A percentile compares a stretch with the other conserved stretches of the same genome.
Conservation (phyloP, 306 rosid genomes). For the Cicer bijugum region DNA sequence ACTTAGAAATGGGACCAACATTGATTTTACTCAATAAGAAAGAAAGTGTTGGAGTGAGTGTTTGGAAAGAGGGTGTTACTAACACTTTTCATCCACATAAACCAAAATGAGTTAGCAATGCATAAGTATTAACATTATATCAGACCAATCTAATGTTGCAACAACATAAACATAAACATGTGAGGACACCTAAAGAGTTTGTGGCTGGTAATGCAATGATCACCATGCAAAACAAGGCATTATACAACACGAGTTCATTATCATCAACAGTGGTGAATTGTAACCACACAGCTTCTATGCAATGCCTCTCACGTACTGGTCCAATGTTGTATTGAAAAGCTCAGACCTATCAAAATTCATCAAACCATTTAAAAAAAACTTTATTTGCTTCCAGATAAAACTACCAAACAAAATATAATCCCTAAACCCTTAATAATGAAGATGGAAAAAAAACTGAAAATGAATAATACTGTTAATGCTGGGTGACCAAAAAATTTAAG, state of each 20-base stretch:
- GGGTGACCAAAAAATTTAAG: no score
- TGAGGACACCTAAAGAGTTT: neutral
- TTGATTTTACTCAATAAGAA: no score
- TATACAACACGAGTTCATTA: conserved; percentile 6
- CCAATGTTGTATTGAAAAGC: conserved; percentile 86
- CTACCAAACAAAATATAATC: neutral
- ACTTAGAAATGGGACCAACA: no score
- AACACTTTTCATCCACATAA: neutral
- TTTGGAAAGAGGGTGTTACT: no score
- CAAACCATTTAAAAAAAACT: conserved; percentile 1
- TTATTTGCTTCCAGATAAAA: neutral
- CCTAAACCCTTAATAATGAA: conserved; percentile 1
- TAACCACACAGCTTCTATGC: conserved; percentile 55
- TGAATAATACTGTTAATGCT: no score
- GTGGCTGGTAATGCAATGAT: neutral
- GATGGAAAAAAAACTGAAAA: conserved; percentile 26
- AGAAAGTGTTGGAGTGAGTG: no score
- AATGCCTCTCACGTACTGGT: conserved; percentile 88
- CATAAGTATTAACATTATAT: conserved; percentile 17
- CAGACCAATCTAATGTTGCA: conserved; percentile 18
- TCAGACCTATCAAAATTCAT: conserved; percentile 65
- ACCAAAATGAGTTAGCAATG: conserved; percentile 10
- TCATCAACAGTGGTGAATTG: conserved; percentile 12
- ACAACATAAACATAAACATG: neutral
- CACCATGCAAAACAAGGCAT: conserved; percentile 14